phyloP scores from a whole-genome alignment of 2,329 filamentous ascomycete species.

The Clarireedia homoeocarpa region DNA sequence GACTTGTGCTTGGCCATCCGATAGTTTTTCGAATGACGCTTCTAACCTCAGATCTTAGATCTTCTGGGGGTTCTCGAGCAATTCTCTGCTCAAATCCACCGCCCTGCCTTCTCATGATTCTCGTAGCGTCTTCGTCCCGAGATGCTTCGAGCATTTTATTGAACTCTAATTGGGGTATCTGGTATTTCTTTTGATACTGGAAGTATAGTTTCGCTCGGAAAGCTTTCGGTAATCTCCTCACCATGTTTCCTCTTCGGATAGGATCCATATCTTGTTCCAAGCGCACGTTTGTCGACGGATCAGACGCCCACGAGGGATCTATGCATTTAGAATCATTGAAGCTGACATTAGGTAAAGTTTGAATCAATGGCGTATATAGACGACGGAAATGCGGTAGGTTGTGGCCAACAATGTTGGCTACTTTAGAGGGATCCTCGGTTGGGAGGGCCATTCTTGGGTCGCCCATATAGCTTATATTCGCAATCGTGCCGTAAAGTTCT shows the following conservation, averaged over 20 bases:
- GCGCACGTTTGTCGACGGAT: constrained; percentile 54
- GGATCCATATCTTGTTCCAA: constrained; percentile 91
- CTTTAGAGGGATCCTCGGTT: constrained; percentile 86
- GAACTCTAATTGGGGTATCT: constrained; percentile 78
- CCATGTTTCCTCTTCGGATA: constrained; percentile 88
- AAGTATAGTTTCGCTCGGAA: constrained; percentile 92
- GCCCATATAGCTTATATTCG: constrained; percentile 86
- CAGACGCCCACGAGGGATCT: constrained; percentile 54
- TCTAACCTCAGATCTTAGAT: constrained; percentile 64
- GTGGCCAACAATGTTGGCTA: constrained; percentile 86
- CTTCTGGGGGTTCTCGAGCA: constrained; percentile 56
- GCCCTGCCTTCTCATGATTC: constrained; percentile 67
- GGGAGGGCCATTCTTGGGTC: constrained; percentile 92
- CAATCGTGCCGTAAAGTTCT: constrained; percentile 83
- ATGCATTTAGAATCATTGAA: constrained; percentile 61
- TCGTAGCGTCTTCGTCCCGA: constrained; percentile 59
- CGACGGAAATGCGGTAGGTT: constrained; percentile 89
- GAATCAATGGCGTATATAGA: constrained; percentile 82
- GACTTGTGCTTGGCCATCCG: constrained; percentile 82
- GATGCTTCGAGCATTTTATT: constrained; percentile 73
- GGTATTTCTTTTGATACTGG: constrained; percentile 85
- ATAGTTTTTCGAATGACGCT: constrained; percentile 81
- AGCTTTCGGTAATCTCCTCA: constrained; percentile 75
- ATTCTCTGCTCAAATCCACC: constrained; percentile 84
- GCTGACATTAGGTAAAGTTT: constrained; percentile 78